Percentiles rank a stretch among this genome's conserved stretches.
These are phyloP conservation scores for Mucor saturninus DNA, from an alignment of 371 early-diverging fungal species.

Conservation along the genomic window DNA sequence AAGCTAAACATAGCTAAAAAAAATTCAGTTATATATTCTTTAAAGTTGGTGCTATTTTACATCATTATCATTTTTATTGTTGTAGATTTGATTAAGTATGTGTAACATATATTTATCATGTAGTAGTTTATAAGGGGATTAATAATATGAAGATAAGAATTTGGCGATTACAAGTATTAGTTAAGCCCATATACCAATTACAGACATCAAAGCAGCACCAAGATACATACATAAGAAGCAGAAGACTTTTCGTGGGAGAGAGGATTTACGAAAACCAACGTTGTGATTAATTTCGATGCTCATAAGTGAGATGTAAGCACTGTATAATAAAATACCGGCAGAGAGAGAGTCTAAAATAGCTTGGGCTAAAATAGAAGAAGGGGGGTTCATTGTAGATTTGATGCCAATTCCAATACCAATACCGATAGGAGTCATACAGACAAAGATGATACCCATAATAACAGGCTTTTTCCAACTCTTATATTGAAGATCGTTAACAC, in stretches of 20 bases:
- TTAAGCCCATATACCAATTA: constrained; percentile 74
- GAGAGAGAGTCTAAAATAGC: constrained; percentile 80
- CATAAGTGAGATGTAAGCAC: constrained; percentile 75
- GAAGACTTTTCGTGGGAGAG: constrained; percentile 40
- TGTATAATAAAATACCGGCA: constrained; percentile 83
- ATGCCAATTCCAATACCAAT: constrained; percentile 78
- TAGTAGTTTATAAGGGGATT: not conserved
- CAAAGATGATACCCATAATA: constrained; percentile 46
- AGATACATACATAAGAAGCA: constrained; percentile 62
- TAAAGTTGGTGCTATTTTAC: too few relatives aligned
- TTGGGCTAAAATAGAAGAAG: constrained; percentile 62
- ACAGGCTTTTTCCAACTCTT: constrained; percentile 39
- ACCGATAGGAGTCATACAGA: constrained; percentile 77
- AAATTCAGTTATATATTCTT: too few relatives aligned
- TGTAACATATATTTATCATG: not conserved
- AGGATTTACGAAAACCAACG: constrained; percentile 53
- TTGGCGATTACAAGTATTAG: not conserved
- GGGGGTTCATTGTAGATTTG: constrained; percentile 58
- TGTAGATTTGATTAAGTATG: too few relatives aligned
- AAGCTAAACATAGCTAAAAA: too few relatives aligned
- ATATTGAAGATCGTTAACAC: constrained; percentile 74
- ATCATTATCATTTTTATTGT: too few relatives aligned
- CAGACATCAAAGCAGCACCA: constrained; percentile 73
- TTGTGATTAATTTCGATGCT: constrained; percentile 70
- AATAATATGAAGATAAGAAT: not conserved